phyloP scores from a whole-genome alignment of 768 basidiomycete genomes.

The Mrakia hoshinonis region DNA sequence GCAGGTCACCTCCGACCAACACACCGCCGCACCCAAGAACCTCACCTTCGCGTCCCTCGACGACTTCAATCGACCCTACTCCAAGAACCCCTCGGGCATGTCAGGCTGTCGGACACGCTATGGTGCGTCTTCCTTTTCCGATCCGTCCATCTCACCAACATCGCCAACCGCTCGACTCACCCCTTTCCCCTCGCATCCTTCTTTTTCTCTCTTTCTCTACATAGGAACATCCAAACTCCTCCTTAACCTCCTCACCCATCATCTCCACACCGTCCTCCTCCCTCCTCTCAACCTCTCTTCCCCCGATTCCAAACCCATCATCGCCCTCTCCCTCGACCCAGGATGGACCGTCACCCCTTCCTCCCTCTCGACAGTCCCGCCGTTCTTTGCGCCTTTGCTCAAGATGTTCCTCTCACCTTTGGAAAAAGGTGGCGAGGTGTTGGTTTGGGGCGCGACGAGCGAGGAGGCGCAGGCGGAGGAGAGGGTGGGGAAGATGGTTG shows the following conservation, averaged over 20 bases:
- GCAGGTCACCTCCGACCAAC: neutral
- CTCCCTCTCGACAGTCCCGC: neutral
- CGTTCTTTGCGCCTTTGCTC: neutral
- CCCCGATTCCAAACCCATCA: neutral
- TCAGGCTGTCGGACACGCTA: neutral
- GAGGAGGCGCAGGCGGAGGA: neutral
- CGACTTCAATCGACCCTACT: neutral
- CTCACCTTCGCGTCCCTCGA: neutral
- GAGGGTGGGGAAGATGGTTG: neutral
- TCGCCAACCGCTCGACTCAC: neutral
- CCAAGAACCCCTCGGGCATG: neutral
- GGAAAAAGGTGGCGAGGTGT: neutral
- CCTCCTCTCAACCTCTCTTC: neutral
- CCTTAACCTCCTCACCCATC: neutral
- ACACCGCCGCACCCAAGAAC: neutral
- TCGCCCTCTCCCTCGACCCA: conserved; percentile 5
- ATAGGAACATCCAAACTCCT: neutral
- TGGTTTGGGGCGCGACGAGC: neutral
- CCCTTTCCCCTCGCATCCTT: neutral
- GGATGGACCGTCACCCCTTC: neutral
- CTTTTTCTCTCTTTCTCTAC: neutral
- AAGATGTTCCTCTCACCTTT: neutral
- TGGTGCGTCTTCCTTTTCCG: neutral
- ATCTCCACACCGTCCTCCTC: neutral
- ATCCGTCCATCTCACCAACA: neutral